phyloP scores from a whole-genome alignment of 768 basidiomycete species.

The Termitomyces eurrhizus region DNA sequence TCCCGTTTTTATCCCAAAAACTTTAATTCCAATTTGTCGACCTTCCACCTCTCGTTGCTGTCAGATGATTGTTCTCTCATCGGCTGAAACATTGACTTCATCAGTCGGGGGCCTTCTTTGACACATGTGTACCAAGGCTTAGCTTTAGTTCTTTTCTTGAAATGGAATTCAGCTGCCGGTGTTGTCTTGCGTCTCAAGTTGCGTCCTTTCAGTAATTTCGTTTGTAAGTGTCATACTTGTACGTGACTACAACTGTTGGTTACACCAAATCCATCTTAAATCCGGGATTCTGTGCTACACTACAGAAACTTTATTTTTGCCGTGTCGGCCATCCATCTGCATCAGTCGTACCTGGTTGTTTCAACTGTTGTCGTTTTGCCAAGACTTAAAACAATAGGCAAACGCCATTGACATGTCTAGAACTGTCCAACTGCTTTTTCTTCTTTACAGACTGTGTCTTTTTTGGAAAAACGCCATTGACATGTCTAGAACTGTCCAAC shows the following conservation, averaged over 20 bases:
- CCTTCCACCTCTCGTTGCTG: background rate
- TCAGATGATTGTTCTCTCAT: background rate
- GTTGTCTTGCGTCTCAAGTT: background rate
- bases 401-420: background rate
- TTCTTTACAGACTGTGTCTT: background rate
- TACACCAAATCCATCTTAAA: background rate
- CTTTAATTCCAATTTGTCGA: background rate
- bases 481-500: background rate
- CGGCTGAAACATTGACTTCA: background rate
- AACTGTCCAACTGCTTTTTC: background rate
- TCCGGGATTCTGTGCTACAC: background rate
- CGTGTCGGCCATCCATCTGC: background rate
- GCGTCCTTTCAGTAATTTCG: background rate
- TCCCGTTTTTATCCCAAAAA: background rate
- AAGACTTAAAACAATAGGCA: background rate
- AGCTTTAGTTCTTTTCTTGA: background rate
- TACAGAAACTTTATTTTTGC: background rate
- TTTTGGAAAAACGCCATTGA: background rate
- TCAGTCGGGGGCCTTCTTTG: conserved; percentile 8
- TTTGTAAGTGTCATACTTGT: background rate
- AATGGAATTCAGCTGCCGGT: background rate
- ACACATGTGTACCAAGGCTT: conserved; percentile 1
- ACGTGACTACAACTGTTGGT: conserved; percentile 9
- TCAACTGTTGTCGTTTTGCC: background rate
- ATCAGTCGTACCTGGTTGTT: background rate